A percentile compares a stretch with the other conserved stretches of the same genome.
Conservation (phyloP, 1,139 yeast species). For the Yamadazyma songkhlaensis region DNA sequence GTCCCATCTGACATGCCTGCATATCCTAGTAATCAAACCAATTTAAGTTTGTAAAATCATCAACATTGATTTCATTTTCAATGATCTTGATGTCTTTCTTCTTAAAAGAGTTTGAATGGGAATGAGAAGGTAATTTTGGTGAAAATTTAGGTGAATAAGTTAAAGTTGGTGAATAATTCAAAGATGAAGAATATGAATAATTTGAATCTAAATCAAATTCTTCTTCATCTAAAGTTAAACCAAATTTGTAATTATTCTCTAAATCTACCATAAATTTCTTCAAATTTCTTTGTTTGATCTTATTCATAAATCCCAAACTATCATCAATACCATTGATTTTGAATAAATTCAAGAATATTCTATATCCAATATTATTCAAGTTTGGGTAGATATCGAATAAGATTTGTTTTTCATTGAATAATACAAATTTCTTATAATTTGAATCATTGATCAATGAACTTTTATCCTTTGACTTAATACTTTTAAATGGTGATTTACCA, state of each 20-base stretch:
- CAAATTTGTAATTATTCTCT: slow-evolving; percentile 23
- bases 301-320: slow-evolving; percentile 23
- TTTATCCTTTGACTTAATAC: slow-evolving; percentile 14
- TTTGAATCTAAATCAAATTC: slow-evolving; percentile 5
- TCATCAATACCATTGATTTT: slow-evolving; percentile 34
- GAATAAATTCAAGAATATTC: slow-evolving; percentile 32
- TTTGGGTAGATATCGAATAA: slow-evolving; percentile 43
- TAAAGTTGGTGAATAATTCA: too few species aligned
- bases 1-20: not conserved
- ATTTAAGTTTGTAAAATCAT: slow-evolving; percentile 15
- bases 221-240: slow-evolving; percentile 36
- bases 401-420: slow-evolving; percentile 30
- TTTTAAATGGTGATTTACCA: slow-evolving; percentile 45
- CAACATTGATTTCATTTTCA: slow-evolving; percentile 12
- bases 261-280: slow-evolving; percentile 27
- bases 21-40: slow-evolving; percentile 15
- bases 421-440: slow-evolving; percentile 38
- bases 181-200: too few species aligned
- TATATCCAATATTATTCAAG: slow-evolving; percentile 36
- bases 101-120: too few species aligned
- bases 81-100: slow-evolving; percentile 6
- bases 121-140: not conserved
- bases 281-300: slow-evolving; percentile 28
- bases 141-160: too few species aligned
- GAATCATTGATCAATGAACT: slow-evolving; percentile 24